Conservation (phyloP, 2,329 filamentous ascomycete genomes). For the Clonostachys sp. region DNA sequence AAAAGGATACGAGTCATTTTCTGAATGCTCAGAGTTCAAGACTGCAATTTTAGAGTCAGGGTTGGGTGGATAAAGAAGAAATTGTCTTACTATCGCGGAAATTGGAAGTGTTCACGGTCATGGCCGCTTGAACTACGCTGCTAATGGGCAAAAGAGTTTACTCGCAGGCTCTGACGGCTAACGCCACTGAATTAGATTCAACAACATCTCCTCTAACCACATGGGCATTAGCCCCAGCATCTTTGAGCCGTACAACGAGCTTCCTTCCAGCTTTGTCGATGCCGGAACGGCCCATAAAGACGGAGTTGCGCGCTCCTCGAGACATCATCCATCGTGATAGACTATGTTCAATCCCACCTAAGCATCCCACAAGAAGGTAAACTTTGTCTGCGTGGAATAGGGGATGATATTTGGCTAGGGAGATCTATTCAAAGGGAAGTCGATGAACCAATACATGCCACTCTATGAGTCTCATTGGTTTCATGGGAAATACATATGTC, state of each 20-base stretch:
- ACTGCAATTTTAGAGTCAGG: too few species aligned
- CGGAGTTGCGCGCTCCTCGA: slow-evolving; percentile 16
- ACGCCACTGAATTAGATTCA: background rate
- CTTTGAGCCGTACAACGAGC: slow-evolving; percentile 7
- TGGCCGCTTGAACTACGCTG: slow-evolving; percentile 35
- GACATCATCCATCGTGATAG: slow-evolving; percentile 9
- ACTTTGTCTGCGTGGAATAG: slow-evolving; percentile 1
- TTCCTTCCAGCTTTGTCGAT: slow-evolving; percentile 2
- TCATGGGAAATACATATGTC: too few species aligned
- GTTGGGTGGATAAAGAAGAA: too few species aligned
- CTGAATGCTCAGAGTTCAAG: too few species aligned
- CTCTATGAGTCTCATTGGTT: too few species aligned
- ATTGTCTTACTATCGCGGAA: slow-evolving; percentile 12
- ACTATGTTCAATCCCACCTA: slow-evolving; percentile 7
- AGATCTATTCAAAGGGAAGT: too few species aligned
- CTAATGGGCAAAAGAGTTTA: slow-evolving; percentile 21
- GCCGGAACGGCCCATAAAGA: slow-evolving; percentile 8
- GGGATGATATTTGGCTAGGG: too few species aligned
- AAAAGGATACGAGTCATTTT: too few species aligned
- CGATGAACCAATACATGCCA: too few species aligned
- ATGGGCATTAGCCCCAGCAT: slow-evolving; percentile 1
- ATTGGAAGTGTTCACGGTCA: slow-evolving; percentile 22
- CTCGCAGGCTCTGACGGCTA: background rate
- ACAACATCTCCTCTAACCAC: background rate
- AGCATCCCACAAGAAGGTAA: slow-evolving; percentile 12